Evolutionary conservation across 805 yeast genomes (phyloP), one percentile per base, ranked within the genome.

Genomic region (Ogataea angusta): DNA sequence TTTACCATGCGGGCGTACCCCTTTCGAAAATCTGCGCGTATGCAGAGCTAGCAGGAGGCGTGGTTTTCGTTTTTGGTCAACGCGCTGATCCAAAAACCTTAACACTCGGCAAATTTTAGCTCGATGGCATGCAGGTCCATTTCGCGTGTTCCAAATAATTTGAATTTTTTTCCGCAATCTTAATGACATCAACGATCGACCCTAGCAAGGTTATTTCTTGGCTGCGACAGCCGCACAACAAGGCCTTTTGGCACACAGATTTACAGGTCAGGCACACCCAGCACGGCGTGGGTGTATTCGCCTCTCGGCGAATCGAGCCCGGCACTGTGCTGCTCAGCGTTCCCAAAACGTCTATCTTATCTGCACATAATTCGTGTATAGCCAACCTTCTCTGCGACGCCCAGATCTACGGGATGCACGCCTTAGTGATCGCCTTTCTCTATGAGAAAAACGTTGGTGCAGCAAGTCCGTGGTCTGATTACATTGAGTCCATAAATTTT

Each of bases 391-490:
- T 90, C 10, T 59, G 68, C 10, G 95, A 86, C 32, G 71, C 71
- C 21, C 70, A 64, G 2, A 61, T 84, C 4, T 73, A 69, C 27
- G 93, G 95, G 0, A 76, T 85, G 64, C 70, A 76, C 30, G 84
- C 80, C 0, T 65, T 90, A 36, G 76, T 83, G 6, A 48, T 86
- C 6, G 77, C 90, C 0, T 84, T 80, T 43, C 67, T 89, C 19
- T 88, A 85, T 54, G 98, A 91, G 57, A 60, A 69, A 40, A 64
- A 76, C 3, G 64, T 72, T 33, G 77, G 76, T 2, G 64, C 68
- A n/a, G 51, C 59, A 4, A 83, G 95, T n/a, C 96, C 95, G 5
- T 91, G 97, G 97, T 68, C 45, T 45, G 68, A 66, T 3, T 91
- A 83, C 57, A 66, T 90, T 32, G 60, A 67, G 19, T 69, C 83